Percentiles rank a stretch among this genome's conserved stretches.
Conservation (phyloP, 495 filamentous ascomycete species). For the Cercophora samala region DNA sequence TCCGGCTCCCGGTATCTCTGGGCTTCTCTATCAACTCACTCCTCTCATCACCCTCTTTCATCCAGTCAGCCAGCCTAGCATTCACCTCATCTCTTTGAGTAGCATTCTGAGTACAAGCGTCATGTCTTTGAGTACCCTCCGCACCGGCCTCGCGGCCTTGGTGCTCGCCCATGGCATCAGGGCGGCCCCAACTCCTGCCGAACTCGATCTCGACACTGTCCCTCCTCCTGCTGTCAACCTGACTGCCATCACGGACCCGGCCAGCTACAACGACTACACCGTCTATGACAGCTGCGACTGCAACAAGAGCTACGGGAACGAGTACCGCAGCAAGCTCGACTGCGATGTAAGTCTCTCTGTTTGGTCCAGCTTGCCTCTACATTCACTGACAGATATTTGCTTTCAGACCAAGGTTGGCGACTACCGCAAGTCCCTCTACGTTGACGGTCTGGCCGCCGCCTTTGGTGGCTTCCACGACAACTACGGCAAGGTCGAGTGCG, state of each 20-base stretch:
- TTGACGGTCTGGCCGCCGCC: constrained; percentile 19
- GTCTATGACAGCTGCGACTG: constrained; percentile 20
- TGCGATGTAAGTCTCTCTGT: constrained; percentile 20
- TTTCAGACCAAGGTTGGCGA: constrained; percentile 15
- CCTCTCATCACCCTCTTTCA: constrained; percentile 6
- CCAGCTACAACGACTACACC: constrained; percentile 9
- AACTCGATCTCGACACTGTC: not conserved
- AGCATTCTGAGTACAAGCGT: not conserved
- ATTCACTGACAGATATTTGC: constrained; percentile 2
- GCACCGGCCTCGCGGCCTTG: constrained; percentile 20
- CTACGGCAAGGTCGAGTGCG: constrained; percentile 18
- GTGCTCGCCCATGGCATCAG: constrained; percentile 12
- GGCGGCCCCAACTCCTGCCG: constrained; percentile 16
- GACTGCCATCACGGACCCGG: constrained; percentile 7
- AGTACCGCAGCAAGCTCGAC: constrained; percentile 19
- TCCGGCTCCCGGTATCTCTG: not conserved
- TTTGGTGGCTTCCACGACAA: constrained; percentile 16
- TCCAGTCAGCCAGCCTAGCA: not conserved
- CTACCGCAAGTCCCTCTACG: constrained; percentile 20
- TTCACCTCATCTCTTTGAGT: constrained; percentile 2
- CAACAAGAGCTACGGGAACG: constrained; percentile 16
- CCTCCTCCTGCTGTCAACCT: constrained; percentile 10
- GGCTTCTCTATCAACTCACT: not conserved
- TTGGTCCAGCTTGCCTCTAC: not conserved
- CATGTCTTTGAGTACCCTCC: constrained; percentile 21